These are phyloP conservation scores for Leucosporidium creatinivorum DNA, from an alignment of 768 basidiomycete species.

Conservation along the genomic window DNA sequence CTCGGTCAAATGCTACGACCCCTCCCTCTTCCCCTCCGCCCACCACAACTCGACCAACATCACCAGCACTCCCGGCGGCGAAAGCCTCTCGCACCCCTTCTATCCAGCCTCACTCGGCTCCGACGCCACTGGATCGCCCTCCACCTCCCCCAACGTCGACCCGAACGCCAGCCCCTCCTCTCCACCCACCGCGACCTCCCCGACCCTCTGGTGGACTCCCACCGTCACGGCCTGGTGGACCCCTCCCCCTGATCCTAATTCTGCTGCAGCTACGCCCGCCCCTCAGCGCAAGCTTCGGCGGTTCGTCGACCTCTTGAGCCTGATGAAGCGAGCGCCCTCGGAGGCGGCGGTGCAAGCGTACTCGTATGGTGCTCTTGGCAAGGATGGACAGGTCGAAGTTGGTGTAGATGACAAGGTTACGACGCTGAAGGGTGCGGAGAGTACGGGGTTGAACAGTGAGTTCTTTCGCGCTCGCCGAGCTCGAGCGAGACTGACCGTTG, in stretches of 20 bases:
- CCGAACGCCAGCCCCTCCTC: neutral
- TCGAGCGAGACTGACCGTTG: too few species aligned
- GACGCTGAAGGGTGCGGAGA: too few species aligned
- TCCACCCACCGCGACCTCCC: neutral
- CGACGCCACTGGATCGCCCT: neutral
- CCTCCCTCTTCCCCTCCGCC: neutral
- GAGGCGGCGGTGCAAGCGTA: too few species aligned
- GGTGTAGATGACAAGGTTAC: too few species aligned
- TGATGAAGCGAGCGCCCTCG: neutral
- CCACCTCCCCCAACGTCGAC: neutral
- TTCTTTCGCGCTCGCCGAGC: too few species aligned
- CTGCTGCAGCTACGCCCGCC: neutral
- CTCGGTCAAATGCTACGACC: slow-evolving; percentile 10
- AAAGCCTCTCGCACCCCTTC: too few species aligned
- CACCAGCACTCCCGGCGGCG: too few species aligned
- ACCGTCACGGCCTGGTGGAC: neutral
- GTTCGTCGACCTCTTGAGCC: slow-evolving; percentile 1
- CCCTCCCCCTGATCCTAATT: neutral
- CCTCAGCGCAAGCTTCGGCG: neutral
- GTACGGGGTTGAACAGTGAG: too few species aligned
- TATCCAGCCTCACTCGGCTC: too few species aligned
- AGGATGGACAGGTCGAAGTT: too few species aligned
- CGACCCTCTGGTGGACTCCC: slow-evolving; percentile 15
- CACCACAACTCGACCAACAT: neutral
- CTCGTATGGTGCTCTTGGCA: too few species aligned